A percentile compares a stretch with the other conserved stretches of the same genome.
Evolutionary conservation across 192 early-diverging fungal species (phyloP).

Genomic region (Cladochytrium replicatum): DNA sequence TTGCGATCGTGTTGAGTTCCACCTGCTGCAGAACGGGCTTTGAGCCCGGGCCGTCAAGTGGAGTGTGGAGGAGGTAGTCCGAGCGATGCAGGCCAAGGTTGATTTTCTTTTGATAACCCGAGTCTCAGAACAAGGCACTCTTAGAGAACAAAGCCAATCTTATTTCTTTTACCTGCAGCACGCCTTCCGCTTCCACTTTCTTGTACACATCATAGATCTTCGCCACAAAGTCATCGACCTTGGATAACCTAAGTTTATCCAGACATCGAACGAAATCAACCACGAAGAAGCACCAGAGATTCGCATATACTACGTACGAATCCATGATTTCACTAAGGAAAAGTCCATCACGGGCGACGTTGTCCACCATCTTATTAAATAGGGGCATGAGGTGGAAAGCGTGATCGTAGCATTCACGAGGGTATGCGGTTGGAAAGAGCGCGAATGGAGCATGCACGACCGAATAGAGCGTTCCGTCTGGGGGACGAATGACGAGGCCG

Average conservation of each 20-base stretch:
- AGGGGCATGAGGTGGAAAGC: constrained; percentile 67
- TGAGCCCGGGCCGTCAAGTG: constrained; percentile 23
- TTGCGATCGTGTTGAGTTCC: constrained; percentile 92
- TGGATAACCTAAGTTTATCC: constrained; percentile 38
- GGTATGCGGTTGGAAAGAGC: constrained; percentile 79
- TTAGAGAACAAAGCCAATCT: neutral
- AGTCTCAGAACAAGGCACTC: neutral
- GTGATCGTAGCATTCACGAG: constrained; percentile 55
- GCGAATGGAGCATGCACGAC: constrained; percentile 75
- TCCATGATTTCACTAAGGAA: constrained; percentile 68
- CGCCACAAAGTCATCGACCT: constrained; percentile 77
- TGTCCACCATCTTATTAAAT: constrained; percentile 73
- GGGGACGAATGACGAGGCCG: constrained; percentile 62
- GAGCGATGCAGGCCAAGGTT: constrained; percentile 82
- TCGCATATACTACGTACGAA: constrained; percentile 27
- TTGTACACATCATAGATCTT: constrained; percentile 70
- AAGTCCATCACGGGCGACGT: constrained; percentile 60
- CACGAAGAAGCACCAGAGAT: neutral
- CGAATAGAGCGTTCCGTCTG: constrained; percentile 22
- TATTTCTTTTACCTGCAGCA: constrained; percentile 47
- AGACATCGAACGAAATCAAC: neutral
- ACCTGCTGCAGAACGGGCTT: constrained; percentile 76
- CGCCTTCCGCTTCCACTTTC: constrained; percentile 43
- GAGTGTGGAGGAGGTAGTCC: constrained; percentile 81
- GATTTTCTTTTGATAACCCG: too few relatives aligned